Base-by-base conservation (phyloP, 2,329 filamentous ascomycete genomes). In the Juglanconis oblonga region DNA sequence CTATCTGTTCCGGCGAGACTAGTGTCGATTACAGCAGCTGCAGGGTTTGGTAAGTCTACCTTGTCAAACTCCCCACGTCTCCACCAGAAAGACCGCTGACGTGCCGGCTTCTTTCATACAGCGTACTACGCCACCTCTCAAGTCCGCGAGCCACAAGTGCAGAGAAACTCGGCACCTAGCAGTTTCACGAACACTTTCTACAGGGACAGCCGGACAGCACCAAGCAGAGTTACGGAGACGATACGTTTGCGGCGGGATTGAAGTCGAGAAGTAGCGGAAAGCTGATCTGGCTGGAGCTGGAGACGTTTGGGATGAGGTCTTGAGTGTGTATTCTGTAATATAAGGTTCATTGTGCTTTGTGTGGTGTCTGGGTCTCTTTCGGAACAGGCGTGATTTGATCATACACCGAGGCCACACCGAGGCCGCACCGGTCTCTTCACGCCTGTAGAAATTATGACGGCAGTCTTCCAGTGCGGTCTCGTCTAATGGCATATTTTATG, bases 81-180 rank as follows among this genome's bases (percentile, higher is more conserved):
- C 24, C 2, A 14, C 5, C 6, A 24, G 6, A 29, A 6, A n/a
- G 7, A 38, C 29, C 24, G 38, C 40, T 56, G 29, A 62, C 36
- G 50, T 10, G 5, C 9, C 8, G 40, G 8, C 11, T 5, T 24
- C 17, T 24, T 24, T 13, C 11, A 8, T 38, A 9, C 29, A 62
- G 61, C 57, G 14, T 48, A 60, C 50, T 62, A 57, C 53, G 50
- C 61, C 36, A 52, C 32, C 7, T 59, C 61, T 10, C 52, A 60
- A 31, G 47, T 55, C 8, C 57, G 49, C 31, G 52, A 59, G 36
- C 49, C 52, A 38, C 33, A 32, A 2, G 42, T 36, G 8, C 31
- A 59, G 38, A 32, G 42, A 47, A 14, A 38, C 11, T 32, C 44
- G 24, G 33, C 32, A 33, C 14, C 44, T 7, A 32, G 14, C 6